A percentile compares a stretch with the other conserved stretches of the same genome.
Conservation (phyloP, 805 yeast genomes). For the Sugiyamaella boreocaroliniensis region DNA sequence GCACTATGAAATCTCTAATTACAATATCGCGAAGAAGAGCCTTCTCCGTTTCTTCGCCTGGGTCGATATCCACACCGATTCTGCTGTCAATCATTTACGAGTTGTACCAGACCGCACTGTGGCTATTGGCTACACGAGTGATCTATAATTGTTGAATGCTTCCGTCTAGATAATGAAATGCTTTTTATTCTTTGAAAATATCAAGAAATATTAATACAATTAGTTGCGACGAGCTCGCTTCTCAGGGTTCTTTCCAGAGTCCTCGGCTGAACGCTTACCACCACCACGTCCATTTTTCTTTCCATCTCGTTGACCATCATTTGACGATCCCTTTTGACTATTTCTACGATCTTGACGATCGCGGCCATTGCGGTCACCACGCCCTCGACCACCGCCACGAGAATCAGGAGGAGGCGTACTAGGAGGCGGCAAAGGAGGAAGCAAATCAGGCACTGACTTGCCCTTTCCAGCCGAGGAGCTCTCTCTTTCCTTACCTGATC, state of each 20-base stretch:
- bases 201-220: neutral
- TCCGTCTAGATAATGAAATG: neutral
- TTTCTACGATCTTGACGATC: neutral
- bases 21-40: constrained; percentile 1
- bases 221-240: neutral
- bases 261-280: neutral
- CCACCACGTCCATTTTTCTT: neutral
- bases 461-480: neutral
- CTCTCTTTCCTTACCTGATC: neutral
- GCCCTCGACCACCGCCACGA: neutral
- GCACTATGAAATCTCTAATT: neutral
- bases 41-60: constrained; percentile 1
- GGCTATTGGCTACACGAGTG: neutral
- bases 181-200: neutral
- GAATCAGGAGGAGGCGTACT: neutral
- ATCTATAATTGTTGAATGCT: neutral
- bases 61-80: constrained; percentile 1
- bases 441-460: neutral
- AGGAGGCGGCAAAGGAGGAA: constrained; percentile 2
- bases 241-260: neutral
- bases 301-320: neutral
- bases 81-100: neutral
- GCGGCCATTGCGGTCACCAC: neutral
- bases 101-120: neutral
- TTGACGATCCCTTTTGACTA: neutral